Base-by-base conservation (phyloP, 2,329 filamentous ascomycete genomes). In the Neoarthrinium moseri region DNA sequence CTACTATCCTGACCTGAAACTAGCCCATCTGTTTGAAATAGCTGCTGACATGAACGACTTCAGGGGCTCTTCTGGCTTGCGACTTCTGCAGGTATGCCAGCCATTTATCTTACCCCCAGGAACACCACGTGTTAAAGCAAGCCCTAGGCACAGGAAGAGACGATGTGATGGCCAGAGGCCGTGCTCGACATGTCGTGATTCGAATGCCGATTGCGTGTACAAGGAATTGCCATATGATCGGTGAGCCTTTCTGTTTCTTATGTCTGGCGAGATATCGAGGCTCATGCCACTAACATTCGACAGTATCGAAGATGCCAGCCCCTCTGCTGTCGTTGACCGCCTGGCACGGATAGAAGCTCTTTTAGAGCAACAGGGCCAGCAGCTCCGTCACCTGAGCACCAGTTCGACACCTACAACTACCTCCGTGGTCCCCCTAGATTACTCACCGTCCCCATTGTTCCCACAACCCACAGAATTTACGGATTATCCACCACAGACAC, bases 51-150 rank as follows among this genome's bases (percentile, higher is more conserved):
- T n/a, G n/a, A n/a, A n/a, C n/a, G n/a, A n/a, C n/a, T n/a, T n/a
- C 39, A 70, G 67, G 67, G 22, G 66, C 65, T 35, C 57, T 68
- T 20, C 55, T 70, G 50, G 67, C 67, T 44, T 70, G 67, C 52
- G 67, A 70, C 51, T 69, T 69, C 48, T 69, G 66, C 52, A 57
- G 61, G 60, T 56, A 55, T 7, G 20, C 15, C 6, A 15, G 21
- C 15, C 12, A n/a, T 18, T 36, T 43, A 45, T 43, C 32, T 17
- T 29, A 21, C 24, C 15, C 33, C n/a, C 42, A 20, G 42, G 32
- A 40, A 13, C 27, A 30, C 40, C 18, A 26, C 45, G n/a, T 43
- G 37, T 27, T 39, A 37, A 26, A 50, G 56, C 29, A 50, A 46
- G 46, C 21, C 45, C 39, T 24, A 62, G 67, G 35, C 61, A 68